Percentiles rank a stretch among this genome's conserved stretches.
phyloP scores from a whole-genome alignment of 345 rosid species.

The Syzygium oleosum region DNA sequence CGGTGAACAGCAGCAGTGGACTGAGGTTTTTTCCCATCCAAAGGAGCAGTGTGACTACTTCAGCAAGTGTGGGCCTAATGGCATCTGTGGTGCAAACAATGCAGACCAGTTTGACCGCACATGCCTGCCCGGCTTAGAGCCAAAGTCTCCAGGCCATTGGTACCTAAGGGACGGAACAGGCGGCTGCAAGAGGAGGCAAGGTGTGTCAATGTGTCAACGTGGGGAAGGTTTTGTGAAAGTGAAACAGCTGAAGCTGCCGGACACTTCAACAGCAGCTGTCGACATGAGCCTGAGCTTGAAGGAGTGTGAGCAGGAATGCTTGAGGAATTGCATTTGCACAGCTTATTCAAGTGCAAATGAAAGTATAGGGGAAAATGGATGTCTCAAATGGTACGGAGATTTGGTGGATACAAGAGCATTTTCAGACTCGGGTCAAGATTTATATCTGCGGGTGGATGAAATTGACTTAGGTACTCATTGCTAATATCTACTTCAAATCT shows the following conservation, averaged over 20 bases:
- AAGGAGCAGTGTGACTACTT: constrained; percentile 57
- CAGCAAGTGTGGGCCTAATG: constrained; percentile 38
- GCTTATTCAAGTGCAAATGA: constrained; percentile 13
- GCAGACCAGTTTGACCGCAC: constrained; percentile 24
- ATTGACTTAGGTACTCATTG: neutral
- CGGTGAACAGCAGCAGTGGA: constrained; percentile 25
- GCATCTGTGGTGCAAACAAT: constrained; percentile 23
- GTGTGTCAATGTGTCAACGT: constrained; percentile 5
- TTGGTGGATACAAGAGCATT: constrained; percentile 2
- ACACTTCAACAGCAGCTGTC: neutral
- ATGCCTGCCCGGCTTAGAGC: constrained; percentile 57
- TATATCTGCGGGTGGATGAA: constrained; percentile 6
- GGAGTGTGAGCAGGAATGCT: constrained; percentile 13
- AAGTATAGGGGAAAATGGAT: constrained; percentile 9
- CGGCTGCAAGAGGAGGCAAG: constrained; percentile 38
- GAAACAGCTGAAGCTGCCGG: neutral
- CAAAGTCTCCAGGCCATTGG: constrained; percentile 34
- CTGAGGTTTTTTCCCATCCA: constrained; percentile 26
- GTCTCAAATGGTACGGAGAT: constrained; percentile 23
- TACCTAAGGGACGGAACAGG: constrained; percentile 21
- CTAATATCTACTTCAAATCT: constrained; percentile 4
- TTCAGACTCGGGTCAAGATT: neutral
- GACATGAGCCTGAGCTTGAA: constrained; percentile 3
- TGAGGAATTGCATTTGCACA: constrained; percentile 20
- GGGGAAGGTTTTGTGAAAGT: constrained; percentile 46